Percentiles rank a stretch among this genome's conserved stretches.
Conservation (phyloP, 495 filamentous ascomycete genomes). For the Hypoxylon rickii region DNA sequence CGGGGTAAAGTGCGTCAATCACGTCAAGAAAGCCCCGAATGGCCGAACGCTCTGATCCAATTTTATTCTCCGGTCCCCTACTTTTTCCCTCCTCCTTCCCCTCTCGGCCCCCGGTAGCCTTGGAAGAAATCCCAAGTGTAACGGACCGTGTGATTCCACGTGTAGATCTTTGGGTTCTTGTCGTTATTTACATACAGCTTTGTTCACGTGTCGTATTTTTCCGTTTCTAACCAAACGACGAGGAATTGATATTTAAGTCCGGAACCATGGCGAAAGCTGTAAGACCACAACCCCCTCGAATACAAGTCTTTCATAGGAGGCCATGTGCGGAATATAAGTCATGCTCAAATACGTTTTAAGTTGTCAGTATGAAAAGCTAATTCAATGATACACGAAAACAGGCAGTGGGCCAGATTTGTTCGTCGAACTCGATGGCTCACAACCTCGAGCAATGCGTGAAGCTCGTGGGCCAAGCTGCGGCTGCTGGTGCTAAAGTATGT, state of each 20-base stretch:
- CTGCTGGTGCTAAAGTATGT: conserved; percentile 75
- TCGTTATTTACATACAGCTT: not conserved
- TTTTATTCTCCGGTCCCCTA: conserved; percentile 2
- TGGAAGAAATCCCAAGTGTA: not conserved
- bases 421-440: conserved; percentile 74
- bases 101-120: too few relatives aligned
- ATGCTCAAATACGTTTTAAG: too few relatives aligned
- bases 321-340: too few relatives aligned
- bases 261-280: conserved; percentile 36
- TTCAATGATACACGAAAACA: conserved; percentile 34
- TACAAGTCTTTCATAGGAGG: not conserved
- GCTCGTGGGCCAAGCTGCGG: conserved; percentile 72
- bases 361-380: not conserved
- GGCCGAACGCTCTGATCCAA: conserved; percentile 6
- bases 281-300: not conserved
- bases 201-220: not conserved
- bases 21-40: conserved; percentile 26
- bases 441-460: conserved; percentile 77
- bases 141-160: not conserved
- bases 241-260: too few relatives aligned
- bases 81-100: not conserved
- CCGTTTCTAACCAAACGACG: not conserved
- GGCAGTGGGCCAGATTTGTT: conserved; percentile 89
- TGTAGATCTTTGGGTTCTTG: not conserved
- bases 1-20: conserved; percentile 3